Evolutionary conservation across 352 stramenopile species (phyloP).

Genomic region (Globisporangium acanthophoron): DNA sequence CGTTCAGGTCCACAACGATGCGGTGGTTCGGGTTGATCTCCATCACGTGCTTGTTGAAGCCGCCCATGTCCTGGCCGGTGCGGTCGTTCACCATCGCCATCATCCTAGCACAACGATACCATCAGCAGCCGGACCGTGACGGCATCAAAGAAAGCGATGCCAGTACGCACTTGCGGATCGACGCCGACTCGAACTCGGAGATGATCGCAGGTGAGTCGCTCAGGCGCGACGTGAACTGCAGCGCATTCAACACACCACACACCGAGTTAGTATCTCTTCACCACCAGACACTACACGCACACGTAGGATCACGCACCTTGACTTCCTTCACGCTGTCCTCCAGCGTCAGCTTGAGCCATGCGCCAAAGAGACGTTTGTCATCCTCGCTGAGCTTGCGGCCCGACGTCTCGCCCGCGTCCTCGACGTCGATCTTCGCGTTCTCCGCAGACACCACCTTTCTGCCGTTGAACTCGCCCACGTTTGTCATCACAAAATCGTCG

Average conservation of each 20-base stretch:
- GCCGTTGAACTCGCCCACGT: conserved; percentile 96
- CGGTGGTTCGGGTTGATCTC: conserved; percentile 98
- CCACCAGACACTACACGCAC: not conserved
- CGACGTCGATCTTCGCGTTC: conserved; percentile 92
- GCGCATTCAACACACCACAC: not conserved
- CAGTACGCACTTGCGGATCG: conserved; percentile 88
- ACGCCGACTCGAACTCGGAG: conserved; percentile 96
- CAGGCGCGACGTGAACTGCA: conserved; percentile 86
- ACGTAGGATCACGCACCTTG: conserved; percentile 30
- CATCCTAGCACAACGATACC: conserved; percentile 67
- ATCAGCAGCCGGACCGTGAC: not conserved
- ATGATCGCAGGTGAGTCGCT: conserved; percentile 98
- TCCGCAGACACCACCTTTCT: conserved; percentile 96
- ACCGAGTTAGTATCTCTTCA: not conserved
- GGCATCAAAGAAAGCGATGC: not conserved
- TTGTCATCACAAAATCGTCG: conserved; percentile 99
- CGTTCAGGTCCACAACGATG: conserved; percentile 93
- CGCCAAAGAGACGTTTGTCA: conserved; percentile 87
- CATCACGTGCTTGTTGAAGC: conserved; percentile 92
- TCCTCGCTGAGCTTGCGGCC: conserved; percentile 76
- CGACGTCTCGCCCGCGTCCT: conserved; percentile 40
- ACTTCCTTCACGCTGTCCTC: conserved; percentile 88
- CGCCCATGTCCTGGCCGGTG: conserved; percentile 42
- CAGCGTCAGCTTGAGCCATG: conserved; percentile 91
- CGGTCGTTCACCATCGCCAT: conserved; percentile 97